phyloP scores from a whole-genome alignment of 495 filamentous ascomycete genomes.

The Collariella sp. region DNA sequence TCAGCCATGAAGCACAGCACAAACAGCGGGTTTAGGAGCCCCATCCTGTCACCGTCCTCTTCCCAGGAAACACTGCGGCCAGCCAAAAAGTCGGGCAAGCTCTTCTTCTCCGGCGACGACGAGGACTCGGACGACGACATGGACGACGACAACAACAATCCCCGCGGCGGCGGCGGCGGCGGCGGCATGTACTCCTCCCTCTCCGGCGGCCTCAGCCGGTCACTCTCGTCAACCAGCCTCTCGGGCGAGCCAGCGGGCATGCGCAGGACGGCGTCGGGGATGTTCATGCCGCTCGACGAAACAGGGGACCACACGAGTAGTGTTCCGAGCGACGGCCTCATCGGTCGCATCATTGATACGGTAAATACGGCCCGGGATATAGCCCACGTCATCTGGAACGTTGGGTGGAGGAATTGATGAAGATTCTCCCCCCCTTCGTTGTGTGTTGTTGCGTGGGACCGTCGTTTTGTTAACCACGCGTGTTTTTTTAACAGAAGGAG shows the following conservation, averaged over 20 bases:
- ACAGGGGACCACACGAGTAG: constrained; percentile 56
- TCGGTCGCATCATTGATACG: constrained; percentile 81
- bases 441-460: constrained; percentile 19
- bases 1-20: constrained; percentile 48
- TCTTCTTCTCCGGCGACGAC: constrained; percentile 46
- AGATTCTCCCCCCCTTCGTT: too few species aligned
- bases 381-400: constrained; percentile 95
- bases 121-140: constrained; percentile 50
- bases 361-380: constrained; percentile 96
- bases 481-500: constrained; percentile 31
- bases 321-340: constrained; percentile 47
- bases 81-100: constrained; percentile 59
- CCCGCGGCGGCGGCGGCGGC: constrained; percentile 42
- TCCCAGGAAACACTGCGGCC: constrained; percentile 71
- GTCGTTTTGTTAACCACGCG: constrained; percentile 28
- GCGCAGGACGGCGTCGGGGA: constrained; percentile 66
- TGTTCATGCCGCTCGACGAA: constrained; percentile 78
- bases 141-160: constrained; percentile 48
- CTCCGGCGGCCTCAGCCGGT: constrained; percentile 21
- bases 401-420: constrained; percentile 80
- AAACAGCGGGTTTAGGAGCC: constrained; percentile 40
- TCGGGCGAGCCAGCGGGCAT: constrained; percentile 45
- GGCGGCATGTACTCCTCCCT: constrained; percentile 9
- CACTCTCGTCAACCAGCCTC: constrained; percentile 29
- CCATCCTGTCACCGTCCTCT: constrained; percentile 52